These are phyloP conservation scores for Coccomyxa subellipsoidea DNA, from an alignment of 163 green algal species.

Conservation along the genomic window DNA sequence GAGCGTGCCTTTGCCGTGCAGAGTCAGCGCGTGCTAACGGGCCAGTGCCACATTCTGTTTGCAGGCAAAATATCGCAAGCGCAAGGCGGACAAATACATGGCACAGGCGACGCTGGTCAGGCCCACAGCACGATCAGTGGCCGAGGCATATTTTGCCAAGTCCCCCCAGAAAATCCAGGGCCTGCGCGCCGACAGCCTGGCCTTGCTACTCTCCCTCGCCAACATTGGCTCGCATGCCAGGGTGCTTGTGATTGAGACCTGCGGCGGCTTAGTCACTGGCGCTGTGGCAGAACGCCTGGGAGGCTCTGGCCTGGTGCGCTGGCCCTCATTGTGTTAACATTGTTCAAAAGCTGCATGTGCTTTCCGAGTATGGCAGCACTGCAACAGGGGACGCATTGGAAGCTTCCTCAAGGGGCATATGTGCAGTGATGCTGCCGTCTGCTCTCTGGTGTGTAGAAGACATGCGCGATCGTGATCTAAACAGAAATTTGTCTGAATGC, in stretches of 20 bases:
- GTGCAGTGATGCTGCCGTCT: not conserved
- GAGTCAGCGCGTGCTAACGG: too few relatives aligned
- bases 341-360: not conserved
- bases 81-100: conserved; percentile 84
- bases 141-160: conserved; percentile 26
- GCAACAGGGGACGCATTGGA: too few relatives aligned
- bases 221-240: conserved; percentile 64
- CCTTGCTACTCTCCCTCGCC: conserved; percentile 69
- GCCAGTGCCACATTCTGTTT: too few relatives aligned
- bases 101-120: conserved; percentile 46
- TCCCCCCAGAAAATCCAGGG: conserved; percentile 37
- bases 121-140: conserved; percentile 45
- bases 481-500: too few relatives aligned
- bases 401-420: not conserved
- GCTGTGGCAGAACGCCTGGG: conserved; percentile 9
- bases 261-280: conserved; percentile 60
- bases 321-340: not conserved
- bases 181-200: conserved; percentile 70
- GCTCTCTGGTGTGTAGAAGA: too few relatives aligned
- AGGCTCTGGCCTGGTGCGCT: not conserved
- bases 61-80: conserved; percentile 84
- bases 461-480: too few relatives aligned
- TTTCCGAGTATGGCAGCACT: not conserved
- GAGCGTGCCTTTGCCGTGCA: conserved; percentile 22
- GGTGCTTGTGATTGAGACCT: conserved; percentile 70